Base-by-base conservation (phyloP, 2,329 filamentous ascomycete species). In the Colletotrichum shisoi region DNA sequence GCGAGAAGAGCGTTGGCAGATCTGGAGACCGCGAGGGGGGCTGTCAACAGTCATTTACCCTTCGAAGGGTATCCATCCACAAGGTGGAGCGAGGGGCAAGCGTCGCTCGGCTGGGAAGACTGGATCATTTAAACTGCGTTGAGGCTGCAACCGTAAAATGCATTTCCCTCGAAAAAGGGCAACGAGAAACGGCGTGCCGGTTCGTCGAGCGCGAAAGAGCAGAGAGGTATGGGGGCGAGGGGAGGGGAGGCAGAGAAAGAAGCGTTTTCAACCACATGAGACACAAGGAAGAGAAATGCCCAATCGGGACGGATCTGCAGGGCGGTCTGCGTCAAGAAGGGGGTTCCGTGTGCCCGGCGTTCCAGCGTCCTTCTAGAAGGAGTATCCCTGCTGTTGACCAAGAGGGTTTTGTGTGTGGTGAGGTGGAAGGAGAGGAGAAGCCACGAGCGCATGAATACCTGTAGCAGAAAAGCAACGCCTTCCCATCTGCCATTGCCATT, bases 321-420 rank as follows among this genome's bases (percentile, higher is more conserved):
- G 52, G 4, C 40, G 60, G 53, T 53, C 54, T 67, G 54, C 64
- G 60, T 59, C 64, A 64, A 53, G 37, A 24, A 44, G 53, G 19
- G 53, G 19, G 53, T 59, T 63, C 64, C 60, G 60, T 67, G 52
- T 59, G 64, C 60, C n/a, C 15, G 53, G 54, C 39, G 37, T 65
- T 67, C 60, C 61, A 64, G 48, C 44, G 37, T 8, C 21, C 51
- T 67, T 67, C 65, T 67, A 67, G 61, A 67, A 67, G 61, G 65
- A 51, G n/a, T n/a, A 60, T 53, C 65, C 61, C 61, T 56, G 64
- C n/a, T 56, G 19, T 27, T 42, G 15, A 15, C 19, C 24, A 49
- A 48, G 17, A 9, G 31, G 19, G 44, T 42, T 13, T 27, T 7
- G 48, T 11, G 15, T 5, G 8, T 2, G 4, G 17, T 42, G 21